A percentile compares a stretch with the other conserved stretches of the same genome.
Conservation (phyloP, 202 grass and related monocot genomes). For the Saccharum hybrid region DNA sequence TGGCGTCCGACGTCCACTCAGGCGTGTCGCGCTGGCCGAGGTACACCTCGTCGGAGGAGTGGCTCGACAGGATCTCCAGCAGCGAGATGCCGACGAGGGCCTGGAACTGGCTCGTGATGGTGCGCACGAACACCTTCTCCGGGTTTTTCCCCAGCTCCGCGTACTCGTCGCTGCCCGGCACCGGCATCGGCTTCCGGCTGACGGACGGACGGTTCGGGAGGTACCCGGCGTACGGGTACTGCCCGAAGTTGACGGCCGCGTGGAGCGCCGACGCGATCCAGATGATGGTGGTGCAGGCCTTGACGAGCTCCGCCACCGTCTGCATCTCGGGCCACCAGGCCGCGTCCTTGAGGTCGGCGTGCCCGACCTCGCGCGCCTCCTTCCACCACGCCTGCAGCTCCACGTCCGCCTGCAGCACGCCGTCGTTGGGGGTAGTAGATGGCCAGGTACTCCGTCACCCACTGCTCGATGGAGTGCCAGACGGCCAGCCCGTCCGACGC, state of each 20-base stretch:
- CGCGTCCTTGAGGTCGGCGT: slow-evolving; percentile 70
- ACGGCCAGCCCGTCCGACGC: slow-evolving; percentile 65
- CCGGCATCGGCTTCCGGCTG: slow-evolving; percentile 58
- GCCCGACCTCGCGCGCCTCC: slow-evolving; percentile 68
- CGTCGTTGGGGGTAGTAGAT: slow-evolving; percentile 68
- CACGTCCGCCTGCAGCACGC: slow-evolving; percentile 36
- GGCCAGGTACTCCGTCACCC: slow-evolving; percentile 58
- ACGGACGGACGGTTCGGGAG: slow-evolving; percentile 54
- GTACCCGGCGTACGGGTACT: slow-evolving; percentile 34
- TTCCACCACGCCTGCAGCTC: slow-evolving; percentile 80
- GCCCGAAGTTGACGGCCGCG: slow-evolving; percentile 10
- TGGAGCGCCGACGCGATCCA: slow-evolving; percentile 59
- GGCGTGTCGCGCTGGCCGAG: slow-evolving; percentile 23
- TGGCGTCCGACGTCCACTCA: slow-evolving; percentile 31
- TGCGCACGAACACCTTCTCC: slow-evolving; percentile 56
- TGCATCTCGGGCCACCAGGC: slow-evolving; percentile 55
- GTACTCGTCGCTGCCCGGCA: slow-evolving; percentile 43
- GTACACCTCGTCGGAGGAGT: slow-evolving; percentile 15
- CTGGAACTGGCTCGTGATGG: slow-evolving; percentile 41
- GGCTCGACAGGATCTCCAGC: slow-evolving; percentile 11
- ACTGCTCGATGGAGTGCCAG: slow-evolving; percentile 63
- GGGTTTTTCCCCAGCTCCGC: slow-evolving; percentile 16
- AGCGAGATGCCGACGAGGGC: slow-evolving; percentile 2
- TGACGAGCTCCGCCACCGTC: slow-evolving; percentile 33
- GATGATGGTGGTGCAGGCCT: slow-evolving; percentile 68